These are phyloP conservation scores for Salvia hispanica DNA, from an alignment of 257 asterid species.

Conservation along the genomic window DNA sequence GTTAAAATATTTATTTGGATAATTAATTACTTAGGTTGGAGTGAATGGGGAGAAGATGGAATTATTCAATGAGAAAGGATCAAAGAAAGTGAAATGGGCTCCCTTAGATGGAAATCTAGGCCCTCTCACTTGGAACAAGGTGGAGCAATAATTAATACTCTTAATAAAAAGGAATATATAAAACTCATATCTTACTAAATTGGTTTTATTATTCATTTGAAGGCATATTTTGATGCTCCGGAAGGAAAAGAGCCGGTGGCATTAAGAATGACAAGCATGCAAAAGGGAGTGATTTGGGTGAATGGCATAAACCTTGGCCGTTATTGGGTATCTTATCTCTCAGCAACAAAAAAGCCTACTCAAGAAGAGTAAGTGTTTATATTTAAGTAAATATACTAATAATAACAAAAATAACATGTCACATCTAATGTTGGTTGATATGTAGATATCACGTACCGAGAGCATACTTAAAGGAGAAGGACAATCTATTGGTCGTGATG, in stretches of 20 bases:
- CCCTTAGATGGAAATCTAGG: slow-evolving; percentile 35
- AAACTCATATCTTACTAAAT: too few species aligned
- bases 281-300: slow-evolving; percentile 88
- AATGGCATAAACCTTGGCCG: slow-evolving; percentile 87
- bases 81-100: slow-evolving; percentile 57
- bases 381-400: too few species aligned
- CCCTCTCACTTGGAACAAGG: slow-evolving; percentile 93
- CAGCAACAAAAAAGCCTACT: slow-evolving; percentile 63
- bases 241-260: slow-evolving; percentile 78
- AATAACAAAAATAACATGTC: too few species aligned
- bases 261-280: slow-evolving; percentile 63
- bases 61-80: slow-evolving; percentile 64
- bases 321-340: slow-evolving; percentile 78
- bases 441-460: slow-evolving; percentile 86
- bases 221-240: slow-evolving; percentile 84
- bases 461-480: slow-evolving; percentile 60
- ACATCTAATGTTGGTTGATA: too few species aligned
- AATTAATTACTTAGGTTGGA: slow-evolving; percentile 53
- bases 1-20: background rate
- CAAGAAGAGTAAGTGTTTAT: slow-evolving; percentile 70
- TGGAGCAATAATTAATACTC: slow-evolving; percentile 23
- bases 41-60: slow-evolving; percentile 62
- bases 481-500: slow-evolving; percentile 61
- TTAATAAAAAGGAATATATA: too few species aligned
- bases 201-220: background rate